Evolutionary conservation across 176 grass and related monocot species (phyloP), one percentile per base, ranked within the genome.

Genomic region (Rhynchospora tenuis): DNA sequence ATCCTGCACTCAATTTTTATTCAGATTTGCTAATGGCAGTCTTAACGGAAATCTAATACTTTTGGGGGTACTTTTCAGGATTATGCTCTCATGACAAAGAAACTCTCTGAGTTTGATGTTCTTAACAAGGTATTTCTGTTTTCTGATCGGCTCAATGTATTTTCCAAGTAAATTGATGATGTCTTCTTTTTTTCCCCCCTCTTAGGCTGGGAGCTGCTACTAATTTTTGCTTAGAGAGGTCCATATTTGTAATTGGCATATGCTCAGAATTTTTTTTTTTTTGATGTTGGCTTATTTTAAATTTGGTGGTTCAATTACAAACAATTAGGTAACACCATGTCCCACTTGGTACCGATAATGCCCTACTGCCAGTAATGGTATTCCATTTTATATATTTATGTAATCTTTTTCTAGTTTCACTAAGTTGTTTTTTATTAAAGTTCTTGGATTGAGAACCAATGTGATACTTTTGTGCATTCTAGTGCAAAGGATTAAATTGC

Each of bases 81-180:
- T 86, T 95, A 95, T 86, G 47, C 89, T 80, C 80, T 78, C 52
- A 83, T 95, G 85, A 93, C 91, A 47, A 90, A 90, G 80, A 87
- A 91, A 67, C 92, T 98, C 87, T 95, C 91, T 63, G 86, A 98
- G 85, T 95, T 98, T 85, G 88, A 66, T 56, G 84, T 84, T 74
- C 92, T 98, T 56, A 98, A 95, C 65, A 84, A 91, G 95, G 95
- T 98, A 88, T 24, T n/a, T 82, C 24, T 73, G 60, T 71, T n/a
- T 81, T 55, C 47, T 54, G 5, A 54, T 75, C 28, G 45, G 20
- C 71, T 75, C 9, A 15, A 69, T 9, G 38, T 69, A 69, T 15
- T 67, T 65, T 68, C 31, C 64, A 68, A 42, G 64, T 68, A 68
- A 33, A 68, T 68, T n/a, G 65, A 29, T 43, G 28, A 6, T 73